Conservation (phyloP, 768 basidiomycete species). For the Termitomyces sp. region DNA sequence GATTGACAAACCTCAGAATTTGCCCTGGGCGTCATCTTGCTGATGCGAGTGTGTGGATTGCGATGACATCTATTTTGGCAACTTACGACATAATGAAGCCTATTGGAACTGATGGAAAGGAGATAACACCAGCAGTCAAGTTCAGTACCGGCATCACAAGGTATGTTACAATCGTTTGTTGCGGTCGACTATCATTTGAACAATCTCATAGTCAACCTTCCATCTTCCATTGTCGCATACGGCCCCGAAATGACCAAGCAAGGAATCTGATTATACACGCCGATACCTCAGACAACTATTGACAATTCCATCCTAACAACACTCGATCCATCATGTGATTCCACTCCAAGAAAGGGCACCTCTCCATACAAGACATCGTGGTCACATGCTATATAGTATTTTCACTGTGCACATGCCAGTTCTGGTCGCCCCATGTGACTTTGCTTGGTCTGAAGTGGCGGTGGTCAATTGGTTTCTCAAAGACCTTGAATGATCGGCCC, state of each 20-base stretch:
- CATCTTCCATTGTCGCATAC: neutral
- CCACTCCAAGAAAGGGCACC: too few relatives aligned
- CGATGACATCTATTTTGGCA: neutral
- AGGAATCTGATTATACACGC: neutral
- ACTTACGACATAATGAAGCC: neutral
- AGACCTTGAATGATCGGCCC: too few relatives aligned
- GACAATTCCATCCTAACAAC: too few relatives aligned
- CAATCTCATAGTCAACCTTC: neutral
- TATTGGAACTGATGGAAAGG: neutral
- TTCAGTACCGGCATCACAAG: neutral
- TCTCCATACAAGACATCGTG: too few relatives aligned
- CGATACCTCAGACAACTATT: neutral
- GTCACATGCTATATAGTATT: too few relatives aligned
- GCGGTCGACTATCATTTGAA: neutral
- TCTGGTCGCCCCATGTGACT: too few relatives aligned
- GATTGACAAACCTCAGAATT: neutral
- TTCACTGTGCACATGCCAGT: too few relatives aligned
- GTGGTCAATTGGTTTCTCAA: too few relatives aligned
- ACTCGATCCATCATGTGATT: too few relatives aligned
- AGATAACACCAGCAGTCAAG: neutral
- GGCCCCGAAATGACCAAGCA: neutral
- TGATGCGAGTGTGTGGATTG: neutral
- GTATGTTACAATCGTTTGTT: neutral
- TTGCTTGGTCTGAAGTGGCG: too few relatives aligned
- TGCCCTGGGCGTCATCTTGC: neutral